Conservation (phyloP, 129 eudicot species). For the Flaveria brownii region DNA sequence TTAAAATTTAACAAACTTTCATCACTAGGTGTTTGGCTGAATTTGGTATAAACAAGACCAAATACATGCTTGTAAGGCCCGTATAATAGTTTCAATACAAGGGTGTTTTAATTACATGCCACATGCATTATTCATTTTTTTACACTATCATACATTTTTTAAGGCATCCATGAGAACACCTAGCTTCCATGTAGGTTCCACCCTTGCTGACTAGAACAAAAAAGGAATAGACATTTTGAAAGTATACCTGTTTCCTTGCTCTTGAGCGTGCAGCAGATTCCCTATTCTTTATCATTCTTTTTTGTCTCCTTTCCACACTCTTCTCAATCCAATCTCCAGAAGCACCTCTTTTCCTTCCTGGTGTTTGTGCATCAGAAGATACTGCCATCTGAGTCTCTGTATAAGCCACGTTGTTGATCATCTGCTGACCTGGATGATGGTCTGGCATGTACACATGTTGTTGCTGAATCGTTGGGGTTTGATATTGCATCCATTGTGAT, state of each 20-base stretch:
- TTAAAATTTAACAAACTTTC: neutral
- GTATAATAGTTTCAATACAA: neutral
- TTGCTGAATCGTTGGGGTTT: constrained; percentile 36
- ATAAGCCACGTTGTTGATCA: constrained; percentile 35
- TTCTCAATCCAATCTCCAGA: constrained; percentile 67
- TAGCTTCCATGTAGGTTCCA: neutral
- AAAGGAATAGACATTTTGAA: neutral
- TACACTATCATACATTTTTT: neutral
- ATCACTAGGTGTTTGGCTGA: neutral
- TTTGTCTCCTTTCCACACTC: constrained; percentile 87
- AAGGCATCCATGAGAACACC: neutral
- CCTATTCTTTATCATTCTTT: constrained; percentile 84
- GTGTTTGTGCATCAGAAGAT: constrained; percentile 63
- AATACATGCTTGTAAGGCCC: neutral
- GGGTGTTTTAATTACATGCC: neutral
- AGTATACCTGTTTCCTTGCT: constrained; percentile 79
- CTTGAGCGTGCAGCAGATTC: constrained; percentile 90
- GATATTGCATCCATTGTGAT: constrained; percentile 61
- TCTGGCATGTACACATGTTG: constrained; percentile 53
- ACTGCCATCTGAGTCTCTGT: constrained; percentile 49
- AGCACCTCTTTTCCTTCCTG: constrained; percentile 63
- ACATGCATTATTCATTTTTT: constrained; percentile 3
- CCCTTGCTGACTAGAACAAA: neutral
- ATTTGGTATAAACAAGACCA: constrained; percentile 8
- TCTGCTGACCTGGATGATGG: constrained; percentile 49